A percentile compares a stretch with the other conserved stretches of the same genome.
These are phyloP conservation scores for Cafeteria roenbergensis DNA, from an alignment of 108 stramenopile genomes.

Conservation along the genomic window DNA sequence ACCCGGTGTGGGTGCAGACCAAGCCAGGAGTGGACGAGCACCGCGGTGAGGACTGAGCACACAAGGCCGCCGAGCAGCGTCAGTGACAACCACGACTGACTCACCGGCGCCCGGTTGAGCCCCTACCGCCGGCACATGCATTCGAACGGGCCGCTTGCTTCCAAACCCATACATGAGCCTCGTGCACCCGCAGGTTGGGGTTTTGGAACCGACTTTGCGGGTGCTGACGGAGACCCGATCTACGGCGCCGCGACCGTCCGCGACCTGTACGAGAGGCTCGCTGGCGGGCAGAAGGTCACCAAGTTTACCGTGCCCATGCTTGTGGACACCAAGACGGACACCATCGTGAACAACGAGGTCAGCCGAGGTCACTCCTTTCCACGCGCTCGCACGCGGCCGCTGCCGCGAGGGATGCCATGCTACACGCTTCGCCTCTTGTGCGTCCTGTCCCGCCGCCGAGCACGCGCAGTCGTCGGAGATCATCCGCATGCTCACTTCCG, in stretches of 20 bases:
- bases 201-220: neutral
- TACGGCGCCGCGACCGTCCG: constrained; percentile 50
- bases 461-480: constrained; percentile 88
- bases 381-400: too few species aligned
- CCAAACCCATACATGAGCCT: too few species aligned
- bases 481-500: constrained; percentile 80
- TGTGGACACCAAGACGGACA: constrained; percentile 75
- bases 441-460: too few species aligned
- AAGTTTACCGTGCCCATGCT: constrained; percentile 90
- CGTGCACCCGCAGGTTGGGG: too few species aligned
- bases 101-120: constrained; percentile 52
- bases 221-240: constrained; percentile 36
- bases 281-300: constrained; percentile 36
- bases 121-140: neutral
- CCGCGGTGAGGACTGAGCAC: constrained; percentile 61
- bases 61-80: too few species aligned
- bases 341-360: constrained; percentile 88
- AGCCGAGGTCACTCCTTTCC: too few species aligned
- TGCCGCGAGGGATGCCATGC: too few species aligned
- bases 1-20: constrained; percentile 69
- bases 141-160: neutral
- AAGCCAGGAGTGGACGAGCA: constrained; percentile 64
- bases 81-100: constrained; percentile 38
- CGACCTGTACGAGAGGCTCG: constrained; percentile 63
- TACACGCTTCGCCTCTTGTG: too few species aligned